Conservation (phyloP, 495 filamentous ascomycete genomes). For the Letharia columbiana region DNA sequence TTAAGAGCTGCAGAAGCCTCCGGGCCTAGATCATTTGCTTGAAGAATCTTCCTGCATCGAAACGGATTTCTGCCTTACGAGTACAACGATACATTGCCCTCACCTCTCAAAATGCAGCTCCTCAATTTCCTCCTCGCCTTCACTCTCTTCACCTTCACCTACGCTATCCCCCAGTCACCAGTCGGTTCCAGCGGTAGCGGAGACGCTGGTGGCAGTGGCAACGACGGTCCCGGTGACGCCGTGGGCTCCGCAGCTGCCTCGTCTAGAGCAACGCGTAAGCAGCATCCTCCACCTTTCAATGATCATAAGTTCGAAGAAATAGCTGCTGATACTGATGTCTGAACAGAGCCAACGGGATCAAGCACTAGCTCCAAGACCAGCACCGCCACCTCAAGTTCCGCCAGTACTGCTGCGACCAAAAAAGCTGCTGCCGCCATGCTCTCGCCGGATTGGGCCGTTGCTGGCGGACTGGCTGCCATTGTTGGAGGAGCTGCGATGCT, state of each 20-base stretch:
- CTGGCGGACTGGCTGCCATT: background rate
- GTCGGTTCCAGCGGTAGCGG: constrained; percentile 14
- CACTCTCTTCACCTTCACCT: constrained; percentile 3
- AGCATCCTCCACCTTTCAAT: background rate
- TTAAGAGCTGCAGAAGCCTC: background rate
- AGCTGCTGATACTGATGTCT: background rate
- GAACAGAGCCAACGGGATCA: background rate
- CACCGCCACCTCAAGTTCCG: background rate
- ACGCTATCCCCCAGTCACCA: constrained; percentile 7
- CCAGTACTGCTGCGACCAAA: background rate
- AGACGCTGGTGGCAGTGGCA: background rate
- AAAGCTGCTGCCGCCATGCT: background rate
- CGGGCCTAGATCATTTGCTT: background rate
- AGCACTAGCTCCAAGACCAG: background rate
- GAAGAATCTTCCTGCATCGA: background rate
- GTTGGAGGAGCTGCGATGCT: background rate
- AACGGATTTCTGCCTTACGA: background rate
- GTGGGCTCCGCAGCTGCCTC: background rate
- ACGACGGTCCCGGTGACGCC: background rate
- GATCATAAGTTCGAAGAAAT: background rate
- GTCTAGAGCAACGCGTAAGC: background rate
- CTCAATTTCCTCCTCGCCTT: constrained; percentile 4
- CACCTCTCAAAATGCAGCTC: constrained; percentile 3
- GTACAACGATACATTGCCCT: background rate
- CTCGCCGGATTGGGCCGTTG: background rate